phyloP scores from a whole-genome alignment of 1,284 basidiomycete genomes.

The Ganoderma meredithae region DNA sequence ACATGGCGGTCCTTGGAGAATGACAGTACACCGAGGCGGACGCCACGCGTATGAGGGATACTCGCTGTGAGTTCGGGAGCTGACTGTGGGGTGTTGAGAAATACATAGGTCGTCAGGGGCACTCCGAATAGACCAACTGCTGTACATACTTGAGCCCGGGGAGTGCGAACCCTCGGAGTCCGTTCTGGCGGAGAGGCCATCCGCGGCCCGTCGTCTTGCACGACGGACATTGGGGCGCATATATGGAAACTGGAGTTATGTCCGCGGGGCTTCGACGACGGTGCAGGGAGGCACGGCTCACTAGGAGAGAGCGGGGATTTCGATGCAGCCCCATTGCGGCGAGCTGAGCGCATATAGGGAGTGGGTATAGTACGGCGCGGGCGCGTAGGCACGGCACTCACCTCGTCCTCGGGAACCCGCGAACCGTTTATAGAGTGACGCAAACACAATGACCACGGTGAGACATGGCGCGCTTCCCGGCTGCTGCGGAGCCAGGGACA shows the following conservation, averaged over 20 bases:
- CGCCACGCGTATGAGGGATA: background rate
- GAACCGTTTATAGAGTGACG: background rate
- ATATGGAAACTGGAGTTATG: background rate
- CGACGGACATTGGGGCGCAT: background rate
- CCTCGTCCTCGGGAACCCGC: background rate
- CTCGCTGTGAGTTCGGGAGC: background rate
- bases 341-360: background rate
- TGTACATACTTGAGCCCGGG: background rate
- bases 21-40: too few species aligned
- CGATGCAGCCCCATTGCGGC: background rate
- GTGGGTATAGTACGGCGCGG: background rate
- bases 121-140: background rate
- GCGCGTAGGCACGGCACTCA: background rate
- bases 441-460: background rate
- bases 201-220: background rate
- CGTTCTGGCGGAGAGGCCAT: background rate
- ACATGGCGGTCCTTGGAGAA: too few species aligned
- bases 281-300: background rate
- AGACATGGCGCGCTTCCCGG: background rate
- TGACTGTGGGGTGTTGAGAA: background rate
- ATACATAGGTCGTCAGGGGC: background rate
- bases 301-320: background rate
- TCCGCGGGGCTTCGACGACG: background rate
- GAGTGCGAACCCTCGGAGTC: too few species aligned
- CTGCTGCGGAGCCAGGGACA: background rate